phyloP scores from a whole-genome alignment of 108 stramenopile species.

The Stephanodiscus minutulus region DNA sequence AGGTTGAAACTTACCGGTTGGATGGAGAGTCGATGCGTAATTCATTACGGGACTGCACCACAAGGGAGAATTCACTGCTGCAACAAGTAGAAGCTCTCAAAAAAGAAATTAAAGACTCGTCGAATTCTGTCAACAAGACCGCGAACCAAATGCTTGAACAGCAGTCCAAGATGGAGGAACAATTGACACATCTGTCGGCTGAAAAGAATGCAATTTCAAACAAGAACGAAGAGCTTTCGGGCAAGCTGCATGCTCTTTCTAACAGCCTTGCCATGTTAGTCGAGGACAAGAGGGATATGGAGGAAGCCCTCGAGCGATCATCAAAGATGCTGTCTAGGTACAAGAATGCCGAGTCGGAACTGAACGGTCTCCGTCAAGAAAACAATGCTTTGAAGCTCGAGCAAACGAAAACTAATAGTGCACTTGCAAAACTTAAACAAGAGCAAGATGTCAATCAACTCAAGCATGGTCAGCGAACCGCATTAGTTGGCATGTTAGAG shows the following conservation, averaged over 20 bases:
- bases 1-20: constrained; percentile 39
- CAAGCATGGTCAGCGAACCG: constrained; percentile 87
- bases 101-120: constrained; percentile 51
- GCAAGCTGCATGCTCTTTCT: constrained; percentile 65
- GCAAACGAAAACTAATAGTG: constrained; percentile 68
- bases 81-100: constrained; percentile 54
- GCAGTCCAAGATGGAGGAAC: constrained; percentile 42
- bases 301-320: constrained; percentile 57
- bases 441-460: constrained; percentile 79
- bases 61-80: constrained; percentile 41
- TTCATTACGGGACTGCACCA: constrained; percentile 47
- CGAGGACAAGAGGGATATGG: constrained; percentile 73
- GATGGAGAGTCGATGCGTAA: constrained; percentile 55
- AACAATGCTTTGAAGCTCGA: constrained; percentile 80
- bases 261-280: constrained; percentile 64
- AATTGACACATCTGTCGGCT: constrained; percentile 47
- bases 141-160: constrained; percentile 53
- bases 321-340: constrained; percentile 63
- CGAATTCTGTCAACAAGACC: constrained; percentile 47
- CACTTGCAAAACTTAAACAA: constrained; percentile 72
- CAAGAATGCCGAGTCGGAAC: constrained; percentile 63
- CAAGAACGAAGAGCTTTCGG: constrained; percentile 73
- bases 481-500: constrained; percentile 89
- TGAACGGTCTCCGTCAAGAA: constrained; percentile 65
- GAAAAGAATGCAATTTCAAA: constrained; percentile 50